Base-by-base conservation (phyloP, 2,329 filamentous ascomycete genomes). In the Penicillium sp. region DNA sequence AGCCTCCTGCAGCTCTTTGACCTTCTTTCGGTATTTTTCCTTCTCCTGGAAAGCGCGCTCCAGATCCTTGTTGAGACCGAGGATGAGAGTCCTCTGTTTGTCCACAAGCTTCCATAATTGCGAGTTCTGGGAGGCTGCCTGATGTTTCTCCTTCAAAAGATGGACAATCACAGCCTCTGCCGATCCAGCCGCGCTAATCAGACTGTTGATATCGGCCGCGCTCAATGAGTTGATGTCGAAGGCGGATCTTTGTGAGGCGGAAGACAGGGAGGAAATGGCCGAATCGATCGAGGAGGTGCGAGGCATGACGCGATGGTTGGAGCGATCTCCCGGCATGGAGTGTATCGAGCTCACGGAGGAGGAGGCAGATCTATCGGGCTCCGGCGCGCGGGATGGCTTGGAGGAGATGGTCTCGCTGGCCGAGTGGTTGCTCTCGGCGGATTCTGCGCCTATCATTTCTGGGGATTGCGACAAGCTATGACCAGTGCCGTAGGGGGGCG, bases 21-120 rank as follows among this genome's bases (percentile, higher is more conserved):
- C 72, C 74, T 94, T 96, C 73, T 88, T 92, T 65, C 90, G 86
- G 70, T 97, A 97, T 65, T 89, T 88, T 62, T 97, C 93, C 75
- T 97, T 97, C 64, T 97, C 94, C 71, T 96, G 96, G 60, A 96
- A 75, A 1, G 92, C 87, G 49, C 90, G 86, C 73, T 97, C 93
- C 11, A 99, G 79, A 70, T 99, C 94, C 72, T 94, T 96, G 69
- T 97, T 97, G 59, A 99, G 81, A 7, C 92, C 93, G 18, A 96
- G 75, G 51, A 99, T 92, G 86, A 99, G 92, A 14, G 91, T 86
- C 58, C 93, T 84, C 74, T 99, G 94, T 77, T 99, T 97, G 72
- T 97, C 93, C 47, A 99, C 92, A 44, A 99, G 78, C 47, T 92
- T 88, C 94, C 94, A 99, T 66, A 99, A 77, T 71, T 99, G 93